Base-by-base conservation (phyloP, 768 basidiomycete genomes). In the Boletus reticuloceps region DNA sequence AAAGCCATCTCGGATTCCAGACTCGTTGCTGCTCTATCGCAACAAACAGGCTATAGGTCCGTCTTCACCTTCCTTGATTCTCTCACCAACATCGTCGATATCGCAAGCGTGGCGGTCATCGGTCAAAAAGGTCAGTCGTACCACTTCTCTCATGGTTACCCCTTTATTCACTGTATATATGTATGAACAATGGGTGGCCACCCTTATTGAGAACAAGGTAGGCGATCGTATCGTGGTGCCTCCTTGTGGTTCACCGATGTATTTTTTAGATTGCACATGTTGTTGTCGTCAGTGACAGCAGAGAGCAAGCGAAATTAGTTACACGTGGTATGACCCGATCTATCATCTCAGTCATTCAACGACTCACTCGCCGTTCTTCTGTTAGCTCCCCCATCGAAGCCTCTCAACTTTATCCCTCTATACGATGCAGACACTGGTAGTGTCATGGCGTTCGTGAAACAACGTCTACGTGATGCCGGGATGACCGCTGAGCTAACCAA, bases 51-150 rank as follows among this genome's bases (percentile, higher is more conserved):
- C 36, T 93, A 92, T 66, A 88, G 85, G 79, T 95, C 94, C 6
- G 79, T 92, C 7, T 95, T 97, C 72, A 86, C 86, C 6, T 89
- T 94, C 73, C 74, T 92, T 47, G 85, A 87, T 63, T 92, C 89
- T 0, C 72, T 92, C 66, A 89, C 82, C 63, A 88, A 82, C 58
- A 72, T 98, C 53, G 83, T 98, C 57, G 96, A 98, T 67, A 78
- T 98, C n/a, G 94, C 92, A 1, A 88, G 86, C 55, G 82, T 94
- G 41, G 95, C 95, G 2, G 65, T 98, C n/a, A 97, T 97, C 61
- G 97, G 97, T 4, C 93, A 97, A 66, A 98, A 98, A 75, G 83
- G 91, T 88, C 51, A 7, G 71, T 53, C 25, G 8, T 50, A 6
- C 10, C 29, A 16, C 12, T 43, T 16, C 34, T 47, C 6, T 40